A percentile compares a stretch with the other conserved stretches of the same genome.
These are phyloP conservation scores for Melaleuca alternifolia DNA, from an alignment of 345 rosid species.

Conservation along the genomic window DNA sequence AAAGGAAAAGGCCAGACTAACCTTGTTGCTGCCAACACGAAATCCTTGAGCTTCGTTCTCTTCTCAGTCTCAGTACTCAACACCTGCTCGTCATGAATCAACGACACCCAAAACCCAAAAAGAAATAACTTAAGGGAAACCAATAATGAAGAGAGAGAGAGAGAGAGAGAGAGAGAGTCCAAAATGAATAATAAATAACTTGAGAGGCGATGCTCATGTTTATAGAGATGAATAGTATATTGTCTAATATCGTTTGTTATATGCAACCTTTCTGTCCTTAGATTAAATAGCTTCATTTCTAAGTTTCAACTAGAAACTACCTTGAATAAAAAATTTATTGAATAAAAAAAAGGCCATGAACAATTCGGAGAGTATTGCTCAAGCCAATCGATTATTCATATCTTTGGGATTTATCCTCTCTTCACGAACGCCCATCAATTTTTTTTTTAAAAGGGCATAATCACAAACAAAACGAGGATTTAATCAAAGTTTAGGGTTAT, in stretches of 20 bases:
- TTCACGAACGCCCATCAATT: not conserved
- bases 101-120: not conserved
- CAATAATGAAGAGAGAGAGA: not conserved
- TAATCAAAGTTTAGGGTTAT: not conserved
- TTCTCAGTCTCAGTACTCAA: constrained; percentile 42
- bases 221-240: too few relatives aligned
- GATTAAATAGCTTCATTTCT: too few relatives aligned
- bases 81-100: constrained; percentile 18
- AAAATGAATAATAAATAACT: not conserved
- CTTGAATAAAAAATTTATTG: not conserved
- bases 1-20: not conserved
- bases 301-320: too few relatives aligned
- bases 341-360: too few relatives aligned
- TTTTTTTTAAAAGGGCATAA: not conserved
- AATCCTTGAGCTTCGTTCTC: constrained; percentile 46
- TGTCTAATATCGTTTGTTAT: too few relatives aligned
- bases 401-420: not conserved
- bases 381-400: not conserved
- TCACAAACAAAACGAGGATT: not conserved
- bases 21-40: constrained; percentile 94
- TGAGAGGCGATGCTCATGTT: not conserved
- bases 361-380: too few relatives aligned
- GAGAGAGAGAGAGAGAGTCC: not conserved
- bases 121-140: not conserved
- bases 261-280: too few relatives aligned